These are phyloP conservation scores for Phialophora verrucosa DNA, from an alignment of 2,329 filamentous ascomycete genomes.

Conservation along the genomic window DNA sequence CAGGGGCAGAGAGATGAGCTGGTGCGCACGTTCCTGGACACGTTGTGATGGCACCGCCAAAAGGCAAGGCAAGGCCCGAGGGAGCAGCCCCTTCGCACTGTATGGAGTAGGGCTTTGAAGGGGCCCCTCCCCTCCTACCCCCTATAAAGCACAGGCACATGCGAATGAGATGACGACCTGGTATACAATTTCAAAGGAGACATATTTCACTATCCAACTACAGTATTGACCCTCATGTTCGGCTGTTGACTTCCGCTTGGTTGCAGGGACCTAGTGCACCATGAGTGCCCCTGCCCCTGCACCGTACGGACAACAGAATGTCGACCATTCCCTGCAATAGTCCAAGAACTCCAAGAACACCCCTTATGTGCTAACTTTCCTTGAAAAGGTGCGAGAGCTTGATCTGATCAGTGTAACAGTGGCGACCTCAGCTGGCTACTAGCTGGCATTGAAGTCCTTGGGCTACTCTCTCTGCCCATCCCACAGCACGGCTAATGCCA, in stretches of 20 bases:
- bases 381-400: neutral
- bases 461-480: neutral
- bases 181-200: neutral
- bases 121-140: too few relatives aligned
- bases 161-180: neutral
- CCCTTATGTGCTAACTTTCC: neutral
- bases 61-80: too few relatives aligned
- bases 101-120: neutral
- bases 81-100: neutral
- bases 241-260: neutral
- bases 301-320: neutral
- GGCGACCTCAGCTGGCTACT: neutral
- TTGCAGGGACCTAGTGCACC: neutral
- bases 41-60: constrained; percentile 3
- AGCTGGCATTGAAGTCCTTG: neutral
- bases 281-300: neutral
- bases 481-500: neutral
- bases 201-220: neutral
- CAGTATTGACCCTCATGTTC: neutral
- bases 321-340: neutral
- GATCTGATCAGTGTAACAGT: neutral
- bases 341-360: neutral
- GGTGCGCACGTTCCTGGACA: constrained; percentile 34
- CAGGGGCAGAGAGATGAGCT: constrained; percentile 35
- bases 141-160: neutral